Evolutionary conservation across 306 rosid genomes (phyloP), one percentile per base, ranked within the genome.

Genomic region (Lupinus albus): DNA sequence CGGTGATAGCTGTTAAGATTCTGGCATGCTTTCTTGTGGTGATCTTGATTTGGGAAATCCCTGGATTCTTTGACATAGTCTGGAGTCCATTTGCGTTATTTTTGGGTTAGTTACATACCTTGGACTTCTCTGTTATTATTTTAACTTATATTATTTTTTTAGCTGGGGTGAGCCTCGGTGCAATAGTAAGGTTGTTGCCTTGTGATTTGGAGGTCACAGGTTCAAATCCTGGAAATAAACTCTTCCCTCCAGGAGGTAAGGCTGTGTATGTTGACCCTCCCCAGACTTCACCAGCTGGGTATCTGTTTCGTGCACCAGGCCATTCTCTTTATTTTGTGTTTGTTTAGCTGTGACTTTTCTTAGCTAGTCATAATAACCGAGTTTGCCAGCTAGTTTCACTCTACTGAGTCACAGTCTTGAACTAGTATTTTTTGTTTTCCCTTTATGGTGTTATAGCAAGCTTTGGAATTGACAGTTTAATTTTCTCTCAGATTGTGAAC

Each of bases 21-120:
- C 50, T 84, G 63, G 84, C 86, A 42, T 90, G 96, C 89, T 94
- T 94, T 79, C 87, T 91, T 74, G 95, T 84, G 76, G 99, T 94
- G 60, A 86, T 91, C 82, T 82, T 85, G 79, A 56, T 94, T 69
- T 90, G 99, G 99, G 99, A 94, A 84, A 79, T 94, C 57, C 99
- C 99, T 38, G 97, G 96, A 72, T 88, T 91, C 75, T 94, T 94
- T 78, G 81, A 88, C 8, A 71, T 90, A 67, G 1, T 91, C 67
- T 90, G 94, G 96, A 68, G 84, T 72, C 97, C 96, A 54, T 79
- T 94, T 60, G 76, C 97, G 2, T 81, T 88, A 79, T 33, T 86
- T 70, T 80, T 94, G 78, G 92, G 99, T 94, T 16, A 78, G 97
- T 86, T 59, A 59, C 42, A 49, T 55, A 52, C 14, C 65, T 69